Evolutionary conservation across 495 filamentous ascomycete genomes (phyloP).

Genomic region (Talaromyces adpressus): DNA sequence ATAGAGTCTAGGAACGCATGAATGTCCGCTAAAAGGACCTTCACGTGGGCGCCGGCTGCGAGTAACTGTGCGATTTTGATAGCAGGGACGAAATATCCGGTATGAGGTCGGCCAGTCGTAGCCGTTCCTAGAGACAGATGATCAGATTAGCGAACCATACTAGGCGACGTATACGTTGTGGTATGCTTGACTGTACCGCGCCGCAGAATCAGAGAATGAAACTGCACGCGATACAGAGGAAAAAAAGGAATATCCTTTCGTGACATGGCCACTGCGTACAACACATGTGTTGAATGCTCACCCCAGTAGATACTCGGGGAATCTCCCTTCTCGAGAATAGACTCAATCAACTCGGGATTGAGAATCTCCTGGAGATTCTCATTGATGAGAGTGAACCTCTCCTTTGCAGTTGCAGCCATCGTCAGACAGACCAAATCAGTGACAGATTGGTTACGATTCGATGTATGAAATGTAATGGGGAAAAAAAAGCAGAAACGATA

Average conservation of each 20-base stretch:
- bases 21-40: too few species aligned
- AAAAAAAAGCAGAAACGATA: not conserved
- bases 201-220: too few species aligned
- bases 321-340: conserved; percentile 61
- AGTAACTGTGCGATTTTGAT: conserved; percentile 89
- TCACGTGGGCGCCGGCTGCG: too few species aligned
- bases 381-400: conserved; percentile 62
- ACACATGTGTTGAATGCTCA: not conserved
- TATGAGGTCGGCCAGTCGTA: conserved; percentile 73
- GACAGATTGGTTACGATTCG: not conserved
- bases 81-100: conserved; percentile 76
- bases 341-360: conserved; percentile 78
- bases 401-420: conserved; percentile 13
- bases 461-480: not conserved
- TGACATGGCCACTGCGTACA: too few species aligned
- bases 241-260: too few species aligned
- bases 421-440: not conserved
- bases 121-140: conserved; percentile 51
- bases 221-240: too few species aligned
- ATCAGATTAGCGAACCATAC: conserved; percentile 7
- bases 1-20: conserved; percentile 77
- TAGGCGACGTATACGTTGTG: not conserved
- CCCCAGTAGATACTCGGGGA: conserved; percentile 82
- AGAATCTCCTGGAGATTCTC: conserved; percentile 79
- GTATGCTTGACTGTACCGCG: too few species aligned